These are phyloP conservation scores for Collybiopsis luxurians DNA, from an alignment of 768 basidiomycete genomes.

Conservation along the genomic window DNA sequence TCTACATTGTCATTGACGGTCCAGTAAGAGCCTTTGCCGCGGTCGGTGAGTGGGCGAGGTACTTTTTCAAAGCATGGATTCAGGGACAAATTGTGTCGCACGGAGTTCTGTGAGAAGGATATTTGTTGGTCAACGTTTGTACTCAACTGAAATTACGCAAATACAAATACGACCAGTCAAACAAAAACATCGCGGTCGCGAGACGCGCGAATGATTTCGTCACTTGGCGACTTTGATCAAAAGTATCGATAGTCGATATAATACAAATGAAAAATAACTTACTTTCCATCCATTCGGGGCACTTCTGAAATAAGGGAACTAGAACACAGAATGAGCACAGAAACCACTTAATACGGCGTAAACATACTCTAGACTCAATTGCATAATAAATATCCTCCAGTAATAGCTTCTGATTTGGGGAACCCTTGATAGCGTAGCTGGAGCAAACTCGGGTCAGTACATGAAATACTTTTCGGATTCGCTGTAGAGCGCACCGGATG, in stretches of 20 bases:
- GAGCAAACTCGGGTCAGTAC: conserved; percentile 12
- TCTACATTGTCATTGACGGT: conserved; percentile 90
- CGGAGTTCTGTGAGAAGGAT: conserved; percentile 69
- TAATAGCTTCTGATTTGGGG: conserved; percentile 81
- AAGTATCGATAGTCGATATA: too few species aligned
- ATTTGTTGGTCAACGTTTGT: conserved; percentile 12
- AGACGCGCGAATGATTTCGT: conserved; percentile 7
- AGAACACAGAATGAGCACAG: conserved; percentile 16
- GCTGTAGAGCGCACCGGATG: conserved; percentile 84
- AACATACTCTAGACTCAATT: conserved; percentile 79
- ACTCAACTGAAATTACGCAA: conserved; percentile 18
- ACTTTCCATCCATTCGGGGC: conserved; percentile 94
- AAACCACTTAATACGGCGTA: conserved; percentile 2
- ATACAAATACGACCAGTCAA: conserved; percentile 63
- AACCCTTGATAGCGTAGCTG: conserved; percentile 90
- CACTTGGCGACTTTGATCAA: background rate
- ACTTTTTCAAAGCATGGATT: conserved; percentile 93
- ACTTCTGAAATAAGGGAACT: conserved; percentile 88
- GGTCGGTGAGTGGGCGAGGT: conserved; percentile 85
- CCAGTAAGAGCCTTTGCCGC: conserved; percentile 91
- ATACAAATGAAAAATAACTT: conserved; percentile 25
- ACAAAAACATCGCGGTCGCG: conserved; percentile 65
- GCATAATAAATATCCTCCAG: conserved; percentile 92
- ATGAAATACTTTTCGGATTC: too few species aligned
- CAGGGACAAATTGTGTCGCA: conserved; percentile 85